phyloP scores from a whole-genome alignment of 2,329 filamentous ascomycete species.

The Alternaria sp. region DNA sequence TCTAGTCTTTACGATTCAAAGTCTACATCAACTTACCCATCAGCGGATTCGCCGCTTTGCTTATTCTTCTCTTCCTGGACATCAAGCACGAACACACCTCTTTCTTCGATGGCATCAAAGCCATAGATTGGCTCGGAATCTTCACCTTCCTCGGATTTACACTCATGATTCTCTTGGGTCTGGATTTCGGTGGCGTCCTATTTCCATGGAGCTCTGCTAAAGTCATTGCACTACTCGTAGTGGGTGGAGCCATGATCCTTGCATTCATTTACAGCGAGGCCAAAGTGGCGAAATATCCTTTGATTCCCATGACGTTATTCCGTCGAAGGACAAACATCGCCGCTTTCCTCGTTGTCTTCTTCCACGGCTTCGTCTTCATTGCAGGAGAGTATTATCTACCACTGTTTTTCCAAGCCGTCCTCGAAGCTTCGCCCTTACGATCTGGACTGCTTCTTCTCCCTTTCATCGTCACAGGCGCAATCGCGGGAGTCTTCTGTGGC shows the following conservation, averaged over 20 bases:
- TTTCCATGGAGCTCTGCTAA: slow-evolving; percentile 65
- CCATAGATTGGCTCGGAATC: slow-evolving; percentile 65
- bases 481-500: slow-evolving; percentile 57
- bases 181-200: slow-evolving; percentile 63
- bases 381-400: slow-evolving; percentile 75
- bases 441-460: slow-evolving; percentile 71
- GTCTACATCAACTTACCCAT: slow-evolving; percentile 66
- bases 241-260: slow-evolving; percentile 59
- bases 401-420: slow-evolving; percentile 75
- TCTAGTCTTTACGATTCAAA: slow-evolving; percentile 9
- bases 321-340: slow-evolving; percentile 65
- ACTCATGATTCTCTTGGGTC: slow-evolving; percentile 62
- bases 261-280: slow-evolving; percentile 70
- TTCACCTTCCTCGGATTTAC: slow-evolving; percentile 61
- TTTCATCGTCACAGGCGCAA: slow-evolving; percentile 59
- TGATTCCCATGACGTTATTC: slow-evolving; percentile 75
- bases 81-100: slow-evolving; percentile 64
- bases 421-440: slow-evolving; percentile 67
- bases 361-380: slow-evolving; percentile 61
- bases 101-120: slow-evolving; percentile 58
- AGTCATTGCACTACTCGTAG: slow-evolving; percentile 64
- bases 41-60: slow-evolving; percentile 57
- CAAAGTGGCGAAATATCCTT: slow-evolving; percentile 69
- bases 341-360: slow-evolving; percentile 60
- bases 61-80: slow-evolving; percentile 63